Evolutionary conservation across 2,329 filamentous ascomycete species (phyloP).

Genomic region (Fusarium sp.): DNA sequence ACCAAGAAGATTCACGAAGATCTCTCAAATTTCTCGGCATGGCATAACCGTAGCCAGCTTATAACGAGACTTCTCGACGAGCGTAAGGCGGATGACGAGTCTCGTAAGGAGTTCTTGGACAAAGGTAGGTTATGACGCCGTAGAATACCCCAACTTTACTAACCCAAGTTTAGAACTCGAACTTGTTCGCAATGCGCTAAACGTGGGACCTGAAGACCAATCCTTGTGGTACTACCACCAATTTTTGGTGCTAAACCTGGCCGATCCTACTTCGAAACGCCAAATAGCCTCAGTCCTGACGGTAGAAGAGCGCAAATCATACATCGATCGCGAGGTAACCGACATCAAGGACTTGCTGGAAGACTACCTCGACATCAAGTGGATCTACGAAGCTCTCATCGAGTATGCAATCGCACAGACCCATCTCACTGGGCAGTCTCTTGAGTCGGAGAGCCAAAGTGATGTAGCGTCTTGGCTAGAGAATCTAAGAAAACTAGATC

Average conservation of each 20-base stretch:
- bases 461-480: conserved; percentile 72
- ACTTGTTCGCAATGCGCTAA: conserved; percentile 82
- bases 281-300: conserved; percentile 77
- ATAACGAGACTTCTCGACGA: conserved; percentile 83
- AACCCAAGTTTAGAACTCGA: conserved; percentile 73
- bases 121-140: conserved; percentile 65
- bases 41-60: conserved; percentile 91
- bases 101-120: conserved; percentile 79
- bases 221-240: conserved; percentile 98
- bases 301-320: conserved; percentile 72
- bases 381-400: conserved; percentile 90
- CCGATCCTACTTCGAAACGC: conserved; percentile 63
- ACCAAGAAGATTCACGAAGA: conserved; percentile 88
- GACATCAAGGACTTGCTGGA: conserved; percentile 77
- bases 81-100: conserved; percentile 72
- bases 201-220: conserved; percentile 93
- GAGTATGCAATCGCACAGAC: conserved; percentile 77
- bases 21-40: conserved; percentile 96
- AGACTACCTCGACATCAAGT: conserved; percentile 76
- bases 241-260: conserved; percentile 81
- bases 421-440: conserved; percentile 64
- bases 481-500: conserved; percentile 79
- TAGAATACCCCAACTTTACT: neutral
- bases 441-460: conserved; percentile 56
- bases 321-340: conserved; percentile 80